These are phyloP conservation scores for Phyllosticta capitalensis DNA, from an alignment of 2,329 filamentous ascomycete species.

Conservation along the genomic window DNA sequence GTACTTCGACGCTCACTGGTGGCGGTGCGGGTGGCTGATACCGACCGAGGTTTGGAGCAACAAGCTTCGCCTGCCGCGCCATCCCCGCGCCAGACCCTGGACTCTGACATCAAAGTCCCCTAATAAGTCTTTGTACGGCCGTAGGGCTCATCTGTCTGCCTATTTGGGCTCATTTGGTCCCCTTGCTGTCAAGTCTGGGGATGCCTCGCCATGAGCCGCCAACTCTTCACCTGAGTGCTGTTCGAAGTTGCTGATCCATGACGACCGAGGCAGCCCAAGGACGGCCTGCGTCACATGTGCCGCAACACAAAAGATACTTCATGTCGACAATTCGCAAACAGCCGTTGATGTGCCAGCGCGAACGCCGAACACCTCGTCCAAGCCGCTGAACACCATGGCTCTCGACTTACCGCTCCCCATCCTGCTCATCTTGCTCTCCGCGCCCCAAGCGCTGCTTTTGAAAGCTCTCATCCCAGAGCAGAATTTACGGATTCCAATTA, in stretches of 20 bases:
- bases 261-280: conserved; percentile 2
- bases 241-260: background rate
- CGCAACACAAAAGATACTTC: background rate
- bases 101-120: background rate
- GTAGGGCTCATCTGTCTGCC: background rate
- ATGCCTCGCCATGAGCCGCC: background rate
- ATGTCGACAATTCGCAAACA: background rate
- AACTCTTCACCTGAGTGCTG: background rate
- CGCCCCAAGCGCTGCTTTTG: conserved; percentile 5
- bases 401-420: conserved; percentile 5
- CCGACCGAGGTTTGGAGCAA: conserved; percentile 7
- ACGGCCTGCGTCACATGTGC: conserved; percentile 5
- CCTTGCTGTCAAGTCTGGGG: background rate
- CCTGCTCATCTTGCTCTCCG: conserved; percentile 1
- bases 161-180: background rate
- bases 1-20: background rate
- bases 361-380: background rate
- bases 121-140: background rate
- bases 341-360: background rate
- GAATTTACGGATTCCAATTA: background rate
- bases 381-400: background rate
- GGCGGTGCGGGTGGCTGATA: conserved; percentile 6
- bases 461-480: conserved; percentile 7
- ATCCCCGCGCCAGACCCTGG: conserved; percentile 1
- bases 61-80: conserved; percentile 7